Evolutionary conservation across 345 rosid genomes (phyloP).

Genomic region (Pelargonium nanum): DNA sequence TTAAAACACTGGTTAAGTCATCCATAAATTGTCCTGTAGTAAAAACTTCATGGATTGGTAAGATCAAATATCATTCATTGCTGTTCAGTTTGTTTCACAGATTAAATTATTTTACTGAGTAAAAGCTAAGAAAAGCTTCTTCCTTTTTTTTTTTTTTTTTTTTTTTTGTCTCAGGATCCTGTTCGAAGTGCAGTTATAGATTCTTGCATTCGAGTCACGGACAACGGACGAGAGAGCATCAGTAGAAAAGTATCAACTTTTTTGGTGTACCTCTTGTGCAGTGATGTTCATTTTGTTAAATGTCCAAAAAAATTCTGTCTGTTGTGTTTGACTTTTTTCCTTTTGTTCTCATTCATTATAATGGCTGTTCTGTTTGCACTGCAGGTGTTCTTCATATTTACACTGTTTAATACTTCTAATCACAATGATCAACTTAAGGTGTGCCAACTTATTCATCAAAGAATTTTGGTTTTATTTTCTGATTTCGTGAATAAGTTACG

Average conservation of each 20-base stretch:
- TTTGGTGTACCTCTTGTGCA: neutral
- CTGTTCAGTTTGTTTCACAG: neutral
- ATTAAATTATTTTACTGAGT: neutral
- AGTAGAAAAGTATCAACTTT: conserved; percentile 51
- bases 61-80: neutral
- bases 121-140: conserved; percentile 4
- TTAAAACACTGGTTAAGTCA: no score
- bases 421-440: conserved; percentile 82
- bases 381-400: conserved; percentile 82
- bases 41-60: no score
- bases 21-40: no score
- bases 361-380: conserved; percentile 3
- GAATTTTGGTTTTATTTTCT: neutral
- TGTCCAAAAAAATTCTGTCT: neutral
- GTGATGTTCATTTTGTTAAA: neutral
- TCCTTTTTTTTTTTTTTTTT: no score
- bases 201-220: conserved; percentile 66
- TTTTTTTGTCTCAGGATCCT: conserved; percentile 44
- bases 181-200: conserved; percentile 62
- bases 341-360: neutral
- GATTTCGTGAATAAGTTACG: conserved; percentile 1
- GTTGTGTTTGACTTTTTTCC: no score
- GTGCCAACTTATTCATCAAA: neutral
- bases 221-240: conserved; percentile 85
- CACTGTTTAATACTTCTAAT: conserved; percentile 58